Base-by-base conservation (phyloP, 2,329 filamentous ascomycete species). In the Diplocarpon mali region DNA sequence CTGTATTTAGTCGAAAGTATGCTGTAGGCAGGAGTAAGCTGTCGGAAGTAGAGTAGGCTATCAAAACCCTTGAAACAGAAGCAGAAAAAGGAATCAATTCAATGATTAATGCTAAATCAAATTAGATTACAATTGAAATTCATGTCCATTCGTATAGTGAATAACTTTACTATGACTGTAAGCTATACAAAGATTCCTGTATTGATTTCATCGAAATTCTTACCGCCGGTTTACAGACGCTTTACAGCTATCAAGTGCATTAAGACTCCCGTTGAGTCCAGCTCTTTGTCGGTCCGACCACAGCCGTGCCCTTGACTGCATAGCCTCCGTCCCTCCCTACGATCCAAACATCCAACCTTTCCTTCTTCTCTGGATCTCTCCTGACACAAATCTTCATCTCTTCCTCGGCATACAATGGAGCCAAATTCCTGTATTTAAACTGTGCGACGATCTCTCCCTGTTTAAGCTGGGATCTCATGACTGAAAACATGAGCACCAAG, bases 361-460 rank as follows among this genome's bases (percentile, higher is more conserved):
- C 51, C 38, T 49, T 55, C 65, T 60, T 54, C 64, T 60, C 7
- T 59, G 62, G 12, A 59, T 66, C 57, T 67, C 62, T 43, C 13
- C 74, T 72, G 12, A 82, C 72, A 56, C 85, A 90, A 3, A 95
- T 70, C 27, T 64, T 76, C 64, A 94, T 69, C 40, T 73, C 63
- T 62, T 92, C 83, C 35, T 75, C 70, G 27, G 79, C 85, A 61
- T 87, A 93, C 15, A 96, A 67, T 12, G 90, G 89, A 9, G 82
- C 77, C 20, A 93, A 63, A 61, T 95, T 95, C 40, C 78, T 76
- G 63, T 96, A 96, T 42, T 82, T 72, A 41, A 95, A 74, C 10
- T 62, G 68, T 38, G 65, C 60, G 16, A 90, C 65, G 14, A 49
- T 56, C 32, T 65, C 61, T 16, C 57, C 55, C 12, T 59, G 51